These are phyloP conservation scores for Avena insularis DNA, from an alignment of 176 grass and related monocot genomes.

Conservation along the genomic window DNA sequence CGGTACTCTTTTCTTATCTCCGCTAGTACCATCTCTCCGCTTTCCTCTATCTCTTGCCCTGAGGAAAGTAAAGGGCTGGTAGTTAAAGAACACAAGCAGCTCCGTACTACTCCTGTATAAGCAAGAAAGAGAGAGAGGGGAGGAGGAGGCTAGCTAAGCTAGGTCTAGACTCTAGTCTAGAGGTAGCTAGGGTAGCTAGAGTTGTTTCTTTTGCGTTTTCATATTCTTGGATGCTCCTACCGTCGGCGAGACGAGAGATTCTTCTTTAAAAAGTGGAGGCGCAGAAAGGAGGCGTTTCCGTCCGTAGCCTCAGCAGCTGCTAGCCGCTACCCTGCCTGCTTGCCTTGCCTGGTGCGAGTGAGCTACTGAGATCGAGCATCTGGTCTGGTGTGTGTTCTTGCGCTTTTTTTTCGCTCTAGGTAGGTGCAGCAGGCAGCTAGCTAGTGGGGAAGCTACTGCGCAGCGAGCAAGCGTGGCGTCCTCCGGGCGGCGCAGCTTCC, in stretches of 20 bases:
- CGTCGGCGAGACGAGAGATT: conserved; percentile 22
- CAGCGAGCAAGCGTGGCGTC: conserved; percentile 55
- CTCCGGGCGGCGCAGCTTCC: conserved; percentile 69
- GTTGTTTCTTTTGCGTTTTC: not conserved
- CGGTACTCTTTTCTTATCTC: not conserved
- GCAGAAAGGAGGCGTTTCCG: conserved; percentile 8
- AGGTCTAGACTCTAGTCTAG: not conserved
- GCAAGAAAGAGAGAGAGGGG: not conserved
- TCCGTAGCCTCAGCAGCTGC: not conserved
- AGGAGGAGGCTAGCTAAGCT: not conserved
- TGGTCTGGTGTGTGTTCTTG: conserved; percentile 37
- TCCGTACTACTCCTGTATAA: not conserved
- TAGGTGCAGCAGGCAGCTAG: not conserved
- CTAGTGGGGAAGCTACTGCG: not conserved
- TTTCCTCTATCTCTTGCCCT: not conserved
- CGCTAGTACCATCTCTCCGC: not conserved
- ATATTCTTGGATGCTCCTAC: conserved; percentile 3
- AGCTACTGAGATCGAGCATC: conserved; percentile 12
- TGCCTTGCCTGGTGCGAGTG: not conserved
- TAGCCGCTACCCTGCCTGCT: not conserved
- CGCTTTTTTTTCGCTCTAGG: conserved; percentile 21
- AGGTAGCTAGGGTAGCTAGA: not conserved
- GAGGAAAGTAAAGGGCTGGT: conserved; percentile 3
- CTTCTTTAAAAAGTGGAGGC: conserved; percentile 36
- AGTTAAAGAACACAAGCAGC: conserved; percentile 31